Base-by-base conservation (phyloP, 2,329 filamentous ascomycete species). In the Ceratocystiopsis minuta region DNA sequence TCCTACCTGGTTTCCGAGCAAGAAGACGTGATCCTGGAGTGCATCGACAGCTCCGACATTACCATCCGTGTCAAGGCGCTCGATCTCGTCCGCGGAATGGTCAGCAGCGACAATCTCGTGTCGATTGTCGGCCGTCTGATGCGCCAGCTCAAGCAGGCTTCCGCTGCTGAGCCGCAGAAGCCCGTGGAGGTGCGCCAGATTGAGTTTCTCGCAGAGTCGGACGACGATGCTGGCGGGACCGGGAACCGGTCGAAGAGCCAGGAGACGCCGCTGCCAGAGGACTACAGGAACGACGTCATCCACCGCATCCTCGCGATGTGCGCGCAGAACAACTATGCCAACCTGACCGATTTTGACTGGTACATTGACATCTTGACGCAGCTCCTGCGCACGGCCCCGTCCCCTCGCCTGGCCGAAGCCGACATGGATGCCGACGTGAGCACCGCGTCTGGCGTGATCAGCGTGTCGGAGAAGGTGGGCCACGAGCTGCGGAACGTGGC, bases 21-120 rank as follows among this genome's bases (percentile, higher is more conserved):
- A 55, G 85, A 94, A 57, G 88, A 96, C 59, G 88, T 96, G 38
- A 95, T 98, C 48, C 68, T 98, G 56, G 81, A 92, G 53, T 98
- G 90, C 56, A 84, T 98, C 52, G 90, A 96, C 57, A 93, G 93
- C 57, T 70, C 83, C 1, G 90, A 98, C 53, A 90, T 98, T 46
- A 94, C 87, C 5, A 98, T 98, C 54, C 80, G 90, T 46, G 78
- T 93, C 57, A 81, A 93, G 55, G 87, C 90, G 6, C 66, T 98
- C 33, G 86, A 96, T 51, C 68, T 98, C 18, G 87, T 90, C 2
- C 81, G 88, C 41, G 85, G 84, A 33, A 95, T 98, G 85, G 86
- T 96, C 46, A 88, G 79, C 51, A 75, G 72, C 47, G 86, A 93
- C 43, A 95, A 88, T 48, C 60, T 98, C 5, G 72, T 84, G 44